phyloP scores from a whole-genome alignment of 2,329 filamentous ascomycete species.

The Diaporthe caulivora region DNA sequence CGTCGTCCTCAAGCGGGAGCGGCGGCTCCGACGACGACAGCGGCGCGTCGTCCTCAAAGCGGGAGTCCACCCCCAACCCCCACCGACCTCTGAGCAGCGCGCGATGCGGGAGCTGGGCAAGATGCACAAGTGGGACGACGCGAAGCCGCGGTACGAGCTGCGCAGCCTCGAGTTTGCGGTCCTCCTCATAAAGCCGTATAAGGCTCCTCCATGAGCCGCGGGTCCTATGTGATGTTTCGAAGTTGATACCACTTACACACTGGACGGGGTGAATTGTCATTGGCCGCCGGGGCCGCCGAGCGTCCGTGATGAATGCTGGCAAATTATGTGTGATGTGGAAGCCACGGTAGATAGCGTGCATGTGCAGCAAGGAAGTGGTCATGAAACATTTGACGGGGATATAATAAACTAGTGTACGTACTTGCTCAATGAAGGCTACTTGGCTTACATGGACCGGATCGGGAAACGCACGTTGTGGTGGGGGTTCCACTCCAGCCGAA shows the following conservation, averaged over 20 bases:
- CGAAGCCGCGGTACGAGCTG: slow-evolving; percentile 21
- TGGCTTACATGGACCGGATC: neutral
- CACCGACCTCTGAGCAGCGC: neutral
- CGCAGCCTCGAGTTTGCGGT: slow-evolving; percentile 1
- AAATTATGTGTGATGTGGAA: neutral
- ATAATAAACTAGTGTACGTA: neutral
- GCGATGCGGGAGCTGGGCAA: slow-evolving; percentile 12
- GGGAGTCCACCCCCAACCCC: too few species aligned
- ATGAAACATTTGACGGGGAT: slow-evolving; percentile 25
- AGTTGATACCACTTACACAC: neutral
- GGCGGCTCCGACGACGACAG: neutral
- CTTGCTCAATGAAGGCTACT: neutral
- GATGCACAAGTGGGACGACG: slow-evolving; percentile 16
- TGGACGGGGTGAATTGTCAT: neutral
- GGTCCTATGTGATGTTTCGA: neutral
- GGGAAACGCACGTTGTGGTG: neutral
- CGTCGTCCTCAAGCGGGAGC: too few species aligned
- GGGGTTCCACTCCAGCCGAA: slow-evolving; percentile 3
- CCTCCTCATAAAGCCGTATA: neutral
- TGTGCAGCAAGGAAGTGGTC: slow-evolving; percentile 16
- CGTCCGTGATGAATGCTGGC: neutral
- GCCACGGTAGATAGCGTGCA: neutral
- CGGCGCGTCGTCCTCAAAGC: neutral
- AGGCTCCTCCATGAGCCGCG: neutral
- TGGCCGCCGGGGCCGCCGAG: neutral